Percentiles rank a stretch among this genome's conserved stretches.
Conservation (phyloP, 2,329 filamentous ascomycete genomes). For the Talaromyces sp. region DNA sequence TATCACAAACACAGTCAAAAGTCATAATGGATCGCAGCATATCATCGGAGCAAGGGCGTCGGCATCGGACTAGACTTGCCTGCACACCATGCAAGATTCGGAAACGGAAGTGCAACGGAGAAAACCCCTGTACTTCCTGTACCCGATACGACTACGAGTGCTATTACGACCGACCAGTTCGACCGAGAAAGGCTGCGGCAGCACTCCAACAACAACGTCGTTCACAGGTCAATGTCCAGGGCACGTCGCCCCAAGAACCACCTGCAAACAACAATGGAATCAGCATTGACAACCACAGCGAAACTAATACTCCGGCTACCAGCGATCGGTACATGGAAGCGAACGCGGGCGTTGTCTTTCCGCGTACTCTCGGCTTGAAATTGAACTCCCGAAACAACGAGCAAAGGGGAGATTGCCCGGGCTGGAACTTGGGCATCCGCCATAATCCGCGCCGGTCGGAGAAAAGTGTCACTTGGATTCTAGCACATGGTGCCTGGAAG, state of each 20-base stretch:
- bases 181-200: not conserved
- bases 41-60: not conserved
- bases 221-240: not conserved
- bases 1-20: not conserved
- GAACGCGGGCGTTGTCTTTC: constrained; percentile 53
- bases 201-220: not conserved
- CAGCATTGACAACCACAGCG: not conserved
- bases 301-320: constrained; percentile 3
- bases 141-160: constrained; percentile 27
- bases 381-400: constrained; percentile 48
- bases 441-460: constrained; percentile 20
- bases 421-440: constrained; percentile 47
- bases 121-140: constrained; percentile 25
- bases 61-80: constrained; percentile 22
- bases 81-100: constrained; percentile 27
- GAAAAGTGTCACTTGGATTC: constrained; percentile 38
- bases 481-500: constrained; percentile 45
- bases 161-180: constrained; percentile 20
- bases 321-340: constrained; percentile 42
- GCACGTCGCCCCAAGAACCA: not conserved
- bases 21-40: not conserved
- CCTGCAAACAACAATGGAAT: not conserved
- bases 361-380: constrained; percentile 47
- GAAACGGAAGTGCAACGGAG: constrained; percentile 28
- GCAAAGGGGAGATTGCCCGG: constrained; percentile 50